phyloP scores from a whole-genome alignment of 2,329 filamentous ascomycete genomes.

The Aureobasidium sp. region DNA sequence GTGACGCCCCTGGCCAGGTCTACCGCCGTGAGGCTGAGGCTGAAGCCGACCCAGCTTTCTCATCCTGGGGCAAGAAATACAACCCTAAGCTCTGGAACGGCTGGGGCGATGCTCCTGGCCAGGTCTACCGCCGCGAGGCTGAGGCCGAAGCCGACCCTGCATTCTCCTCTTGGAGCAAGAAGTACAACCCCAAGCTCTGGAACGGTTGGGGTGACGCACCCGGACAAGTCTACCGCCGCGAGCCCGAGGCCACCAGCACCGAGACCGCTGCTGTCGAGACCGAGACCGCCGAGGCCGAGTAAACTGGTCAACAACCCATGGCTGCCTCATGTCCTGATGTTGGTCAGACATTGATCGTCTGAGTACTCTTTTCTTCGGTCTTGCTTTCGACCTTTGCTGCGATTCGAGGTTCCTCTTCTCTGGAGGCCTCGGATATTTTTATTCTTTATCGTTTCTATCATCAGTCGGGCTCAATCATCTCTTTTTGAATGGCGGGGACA shows the following conservation, averaged over 20 bases:
- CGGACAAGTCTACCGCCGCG: slow-evolving; percentile 18
- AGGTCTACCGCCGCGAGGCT: neutral
- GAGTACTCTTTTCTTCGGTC: neutral
- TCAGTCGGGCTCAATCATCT: neutral
- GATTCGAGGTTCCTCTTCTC: neutral
- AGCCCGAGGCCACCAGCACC: slow-evolving; percentile 13
- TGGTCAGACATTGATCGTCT: neutral
- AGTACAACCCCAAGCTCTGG: neutral
- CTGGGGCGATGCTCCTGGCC: slow-evolving; percentile 7
- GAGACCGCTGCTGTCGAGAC: neutral
- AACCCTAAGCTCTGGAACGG: slow-evolving; percentile 11
- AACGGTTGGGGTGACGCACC: slow-evolving; percentile 11
- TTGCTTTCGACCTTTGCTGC: neutral
- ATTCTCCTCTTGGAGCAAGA: neutral
- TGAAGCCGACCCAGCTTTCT: slow-evolving; percentile 9
- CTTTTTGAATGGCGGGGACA: neutral
- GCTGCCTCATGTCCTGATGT: neutral
- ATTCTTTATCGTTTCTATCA: neutral
- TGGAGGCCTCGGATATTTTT: neutral
- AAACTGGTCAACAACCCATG: neutral
- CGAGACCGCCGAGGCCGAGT: neutral
- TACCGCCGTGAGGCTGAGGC: no score
- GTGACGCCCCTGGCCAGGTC: no score
- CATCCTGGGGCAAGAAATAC: slow-evolving; percentile 9
- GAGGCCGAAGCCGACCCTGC: neutral